Conservation (phyloP, 2,329 filamentous ascomycete species). For the Fulvia fulva region DNA sequence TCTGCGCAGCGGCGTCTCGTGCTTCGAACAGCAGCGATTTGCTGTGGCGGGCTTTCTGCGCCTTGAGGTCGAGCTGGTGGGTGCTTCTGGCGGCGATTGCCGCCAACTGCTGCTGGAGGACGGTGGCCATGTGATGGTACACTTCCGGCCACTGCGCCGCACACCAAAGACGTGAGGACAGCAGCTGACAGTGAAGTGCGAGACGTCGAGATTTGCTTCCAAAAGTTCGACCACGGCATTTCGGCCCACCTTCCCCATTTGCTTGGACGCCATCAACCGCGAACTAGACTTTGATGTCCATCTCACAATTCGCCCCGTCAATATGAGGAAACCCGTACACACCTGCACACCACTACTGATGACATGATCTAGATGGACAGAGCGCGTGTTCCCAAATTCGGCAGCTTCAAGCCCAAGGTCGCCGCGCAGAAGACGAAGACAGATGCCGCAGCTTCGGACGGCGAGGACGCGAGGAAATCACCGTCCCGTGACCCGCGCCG, state of each 20-base stretch:
- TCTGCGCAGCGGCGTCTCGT: conserved; percentile 78
- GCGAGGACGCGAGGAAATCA: not conserved
- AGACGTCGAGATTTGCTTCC: too few species aligned
- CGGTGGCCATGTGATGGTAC: conserved; percentile 62
- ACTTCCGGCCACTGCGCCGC: not conserved
- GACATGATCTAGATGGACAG: conserved; percentile 9
- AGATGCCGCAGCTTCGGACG: not conserved
- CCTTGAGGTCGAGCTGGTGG: conserved; percentile 85
- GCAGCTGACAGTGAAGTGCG: not conserved
- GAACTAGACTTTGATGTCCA: too few species aligned
- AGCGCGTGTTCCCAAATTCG: conserved; percentile 61
- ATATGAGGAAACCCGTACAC: not conserved
- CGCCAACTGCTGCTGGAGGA: conserved; percentile 89
- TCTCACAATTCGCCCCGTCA: not conserved
- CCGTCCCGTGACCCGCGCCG: not conserved
- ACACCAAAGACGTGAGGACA: not conserved
- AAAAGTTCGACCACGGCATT: not conserved
- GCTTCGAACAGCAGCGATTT: conserved; percentile 94
- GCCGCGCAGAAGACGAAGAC: conserved; percentile 13
- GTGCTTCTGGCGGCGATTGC: conserved; percentile 87
- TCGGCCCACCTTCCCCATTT: not conserved
- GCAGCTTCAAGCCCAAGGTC: conserved; percentile 64
- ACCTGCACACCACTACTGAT: too few species aligned
- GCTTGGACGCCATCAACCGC: too few species aligned
- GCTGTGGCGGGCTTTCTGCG: conserved; percentile 84